A percentile compares a stretch with the other conserved stretches of the same genome.
Conservation (phyloP, 2,329 filamentous ascomycete genomes). For the Neonectria hederae region DNA sequence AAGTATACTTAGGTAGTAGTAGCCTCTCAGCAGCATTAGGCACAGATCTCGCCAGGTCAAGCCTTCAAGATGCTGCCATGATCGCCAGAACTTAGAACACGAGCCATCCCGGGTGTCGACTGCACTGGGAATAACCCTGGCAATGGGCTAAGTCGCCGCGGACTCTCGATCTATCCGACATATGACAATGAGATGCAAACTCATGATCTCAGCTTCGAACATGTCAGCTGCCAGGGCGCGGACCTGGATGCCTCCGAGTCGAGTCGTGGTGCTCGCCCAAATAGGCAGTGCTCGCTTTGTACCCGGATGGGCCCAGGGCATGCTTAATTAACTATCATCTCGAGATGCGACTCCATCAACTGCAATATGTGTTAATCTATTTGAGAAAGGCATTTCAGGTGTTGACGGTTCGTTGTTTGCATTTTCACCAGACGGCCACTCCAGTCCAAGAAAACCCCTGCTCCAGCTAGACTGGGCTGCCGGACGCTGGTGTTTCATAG, state of each 20-base stretch:
- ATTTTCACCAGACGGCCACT: neutral
- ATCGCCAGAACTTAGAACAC: neutral
- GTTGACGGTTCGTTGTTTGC: neutral
- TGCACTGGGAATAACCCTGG: neutral
- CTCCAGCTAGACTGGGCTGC: neutral
- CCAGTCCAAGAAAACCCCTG: neutral
- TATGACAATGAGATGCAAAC: neutral
- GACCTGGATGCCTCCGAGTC: neutral
- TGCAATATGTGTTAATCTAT: slow-evolving; percentile 4
- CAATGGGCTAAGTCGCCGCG: neutral
- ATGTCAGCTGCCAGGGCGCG: neutral
- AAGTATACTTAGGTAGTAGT: too few species aligned
- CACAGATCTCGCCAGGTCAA: too few species aligned
- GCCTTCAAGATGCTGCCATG: neutral
- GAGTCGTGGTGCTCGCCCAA: neutral
- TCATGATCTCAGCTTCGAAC: neutral
- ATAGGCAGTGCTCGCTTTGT: neutral
- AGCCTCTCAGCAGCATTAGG: too few species aligned
- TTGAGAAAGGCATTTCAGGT: slow-evolving; percentile 3
- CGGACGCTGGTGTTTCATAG: slow-evolving; percentile 15
- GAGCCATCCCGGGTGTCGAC: neutral
- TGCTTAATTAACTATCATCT: slow-evolving; percentile 6
- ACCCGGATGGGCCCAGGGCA: neutral
- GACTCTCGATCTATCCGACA: neutral
- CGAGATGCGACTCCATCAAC: slow-evolving; percentile 14